These are phyloP conservation scores for Penicillium cinerascens DNA, from an alignment of 495 filamentous ascomycete species.

Conservation along the genomic window DNA sequence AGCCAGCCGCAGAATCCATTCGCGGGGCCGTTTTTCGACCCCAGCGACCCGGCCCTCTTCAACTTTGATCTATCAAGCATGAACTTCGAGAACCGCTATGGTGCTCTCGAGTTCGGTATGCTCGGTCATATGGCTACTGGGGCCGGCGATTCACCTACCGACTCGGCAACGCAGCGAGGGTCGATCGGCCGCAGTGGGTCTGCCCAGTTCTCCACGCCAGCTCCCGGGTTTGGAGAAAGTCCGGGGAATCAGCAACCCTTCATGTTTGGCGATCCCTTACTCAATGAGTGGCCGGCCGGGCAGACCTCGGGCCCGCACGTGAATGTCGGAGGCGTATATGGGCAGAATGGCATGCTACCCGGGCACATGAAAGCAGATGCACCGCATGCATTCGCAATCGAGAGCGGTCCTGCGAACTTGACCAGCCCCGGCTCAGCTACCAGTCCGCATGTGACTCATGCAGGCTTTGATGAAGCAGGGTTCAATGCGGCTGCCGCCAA, in stretches of 20 bases:
- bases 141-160: constrained; percentile 72
- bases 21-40: constrained; percentile 68
- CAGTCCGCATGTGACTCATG: constrained; percentile 44
- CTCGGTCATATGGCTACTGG: constrained; percentile 90
- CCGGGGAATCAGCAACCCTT: constrained; percentile 46
- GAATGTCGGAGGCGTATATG: constrained; percentile 42
- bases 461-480: constrained; percentile 36
- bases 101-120: constrained; percentile 89
- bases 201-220: constrained; percentile 44
- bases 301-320: constrained; percentile 39
- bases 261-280: constrained; percentile 46
- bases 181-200: constrained; percentile 48
- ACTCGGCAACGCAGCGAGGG: constrained; percentile 50
- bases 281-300: constrained; percentile 45
- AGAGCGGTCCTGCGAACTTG: constrained; percentile 58
- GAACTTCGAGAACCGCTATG: constrained; percentile 95
- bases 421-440: constrained; percentile 55
- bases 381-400: constrained; percentile 71
- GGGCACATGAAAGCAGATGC: constrained; percentile 48
- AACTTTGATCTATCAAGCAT: constrained; percentile 91
- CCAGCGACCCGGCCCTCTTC: constrained; percentile 84
- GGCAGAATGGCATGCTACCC: constrained; percentile 37
- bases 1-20: constrained; percentile 47
- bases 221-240: constrained; percentile 41
- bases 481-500: constrained; percentile 28